Evolutionary conservation across 148 eudicot species (phyloP).

Genomic region (Arctostaphylos glauca): DNA sequence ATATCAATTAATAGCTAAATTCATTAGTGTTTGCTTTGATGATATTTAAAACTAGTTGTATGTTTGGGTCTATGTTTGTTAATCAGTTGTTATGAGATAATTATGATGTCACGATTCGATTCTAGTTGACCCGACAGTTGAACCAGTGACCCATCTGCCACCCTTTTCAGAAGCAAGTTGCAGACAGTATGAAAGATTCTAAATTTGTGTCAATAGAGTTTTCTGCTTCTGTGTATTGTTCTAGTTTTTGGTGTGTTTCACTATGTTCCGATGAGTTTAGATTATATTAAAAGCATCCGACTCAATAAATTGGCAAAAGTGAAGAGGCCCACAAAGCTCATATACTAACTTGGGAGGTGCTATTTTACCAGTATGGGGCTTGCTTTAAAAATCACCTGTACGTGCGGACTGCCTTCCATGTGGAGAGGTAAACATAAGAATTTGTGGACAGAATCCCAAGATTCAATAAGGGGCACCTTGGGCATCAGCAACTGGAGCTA

Average conservation of each 20-base stretch:
- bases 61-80: not conserved
- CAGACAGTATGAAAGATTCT: not conserved
- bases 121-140: not conserved
- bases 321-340: not conserved
- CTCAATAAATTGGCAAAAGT: not conserved
- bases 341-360: not conserved
- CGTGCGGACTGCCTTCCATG: not conserved
- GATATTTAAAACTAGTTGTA: not conserved
- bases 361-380: not conserved
- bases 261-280: not conserved
- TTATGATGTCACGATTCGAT: not conserved
- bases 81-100: not conserved
- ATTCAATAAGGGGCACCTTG: not conserved
- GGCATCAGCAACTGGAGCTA: not conserved
- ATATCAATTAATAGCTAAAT: not conserved
- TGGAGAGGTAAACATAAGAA: not conserved
- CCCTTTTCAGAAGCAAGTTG: not conserved
- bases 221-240: not conserved
- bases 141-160: not conserved
- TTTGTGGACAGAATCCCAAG: not conserved
- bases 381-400: not conserved
- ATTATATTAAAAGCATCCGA: not conserved
- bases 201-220: not conserved
- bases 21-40: not conserved
- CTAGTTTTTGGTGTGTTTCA: not conserved